Conservation (phyloP, 768 basidiomycete genomes). For the Tylopilus plumbeoviolaceoides region DNA sequence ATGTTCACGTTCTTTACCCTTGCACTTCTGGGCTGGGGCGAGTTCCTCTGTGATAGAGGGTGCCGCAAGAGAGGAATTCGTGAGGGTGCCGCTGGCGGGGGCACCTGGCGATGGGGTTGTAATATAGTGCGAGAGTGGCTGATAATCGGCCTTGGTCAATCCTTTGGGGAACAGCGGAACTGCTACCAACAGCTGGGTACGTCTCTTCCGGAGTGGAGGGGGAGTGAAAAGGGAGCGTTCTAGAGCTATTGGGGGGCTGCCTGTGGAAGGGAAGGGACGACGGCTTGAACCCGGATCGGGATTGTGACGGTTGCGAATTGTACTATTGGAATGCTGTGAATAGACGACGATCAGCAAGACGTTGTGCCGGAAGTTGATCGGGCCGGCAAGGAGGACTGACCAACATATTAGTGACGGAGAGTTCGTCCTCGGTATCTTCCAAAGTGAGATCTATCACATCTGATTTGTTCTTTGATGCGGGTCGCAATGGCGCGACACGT, state of each 20-base stretch:
- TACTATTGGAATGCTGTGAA: not conserved
- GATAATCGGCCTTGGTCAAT: constrained; percentile 20
- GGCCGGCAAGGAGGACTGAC: constrained; percentile 16
- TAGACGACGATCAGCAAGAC: constrained; percentile 2
- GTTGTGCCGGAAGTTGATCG: constrained; percentile 1
- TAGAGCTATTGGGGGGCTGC: constrained; percentile 5
- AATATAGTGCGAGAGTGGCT: not conserved
- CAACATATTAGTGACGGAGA: constrained; percentile 1
- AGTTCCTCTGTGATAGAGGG: not conserved
- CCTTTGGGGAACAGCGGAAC: constrained; percentile 23
- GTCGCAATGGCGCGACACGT: not conserved
- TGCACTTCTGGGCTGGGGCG: not conserved
- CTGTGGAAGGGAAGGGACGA: not conserved
- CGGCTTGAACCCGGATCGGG: constrained; percentile 8
- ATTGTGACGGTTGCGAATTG: not conserved
- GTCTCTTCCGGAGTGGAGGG: constrained; percentile 16
- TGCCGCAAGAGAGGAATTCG: not conserved
- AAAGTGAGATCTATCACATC: constrained; percentile 22
- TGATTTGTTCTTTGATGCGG: not conserved
- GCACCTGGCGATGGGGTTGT: not conserved
- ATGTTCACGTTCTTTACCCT: constrained; percentile 23
- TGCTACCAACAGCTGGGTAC: constrained; percentile 6
- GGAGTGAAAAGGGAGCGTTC: constrained; percentile 30
- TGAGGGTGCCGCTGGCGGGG: not conserved
- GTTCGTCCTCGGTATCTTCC: constrained; percentile 23